Percentiles rank a stretch among this genome's conserved stretches.
Conservation (phyloP, 306 rosid species). For the Myrica gale region DNA sequence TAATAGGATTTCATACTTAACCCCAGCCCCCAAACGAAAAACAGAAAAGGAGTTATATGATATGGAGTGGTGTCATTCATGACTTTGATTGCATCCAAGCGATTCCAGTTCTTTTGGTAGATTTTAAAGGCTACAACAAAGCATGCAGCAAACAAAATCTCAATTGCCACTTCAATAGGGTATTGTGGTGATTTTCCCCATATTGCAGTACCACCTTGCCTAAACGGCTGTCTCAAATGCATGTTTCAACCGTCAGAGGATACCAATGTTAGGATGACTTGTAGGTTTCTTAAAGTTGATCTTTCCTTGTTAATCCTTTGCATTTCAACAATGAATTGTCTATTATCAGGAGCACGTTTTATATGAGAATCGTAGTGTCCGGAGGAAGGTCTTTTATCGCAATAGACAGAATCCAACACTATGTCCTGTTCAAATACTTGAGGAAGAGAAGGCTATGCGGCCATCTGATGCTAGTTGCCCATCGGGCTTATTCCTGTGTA, state of each 20-base stretch:
- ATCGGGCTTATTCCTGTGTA: conserved; percentile 83
- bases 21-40: not conserved
- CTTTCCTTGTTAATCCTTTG: not conserved
- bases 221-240: not conserved
- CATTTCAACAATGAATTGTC: not conserved
- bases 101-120: not conserved
- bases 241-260: not conserved
- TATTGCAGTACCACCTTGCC: not conserved
- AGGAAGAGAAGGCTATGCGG: conserved; percentile 82
- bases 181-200: not conserved
- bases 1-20: not conserved
- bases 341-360: conserved; percentile 64
- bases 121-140: not conserved
- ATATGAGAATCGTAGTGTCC: conserved; percentile 69
- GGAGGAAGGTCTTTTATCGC: conserved; percentile 67
- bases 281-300: not conserved
- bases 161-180: not conserved
- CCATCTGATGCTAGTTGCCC: conserved; percentile 74
- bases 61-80: not conserved
- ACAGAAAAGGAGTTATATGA: not conserved
- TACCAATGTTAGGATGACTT: not conserved
- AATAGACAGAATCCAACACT: conserved; percentile 51
- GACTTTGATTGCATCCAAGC: not conserved
- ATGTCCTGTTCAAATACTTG: conserved; percentile 77
- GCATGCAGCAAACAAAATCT: not conserved